Evolutionary conservation across 768 basidiomycete species (phyloP).

Genomic region (Dendrothele bispora): DNA sequence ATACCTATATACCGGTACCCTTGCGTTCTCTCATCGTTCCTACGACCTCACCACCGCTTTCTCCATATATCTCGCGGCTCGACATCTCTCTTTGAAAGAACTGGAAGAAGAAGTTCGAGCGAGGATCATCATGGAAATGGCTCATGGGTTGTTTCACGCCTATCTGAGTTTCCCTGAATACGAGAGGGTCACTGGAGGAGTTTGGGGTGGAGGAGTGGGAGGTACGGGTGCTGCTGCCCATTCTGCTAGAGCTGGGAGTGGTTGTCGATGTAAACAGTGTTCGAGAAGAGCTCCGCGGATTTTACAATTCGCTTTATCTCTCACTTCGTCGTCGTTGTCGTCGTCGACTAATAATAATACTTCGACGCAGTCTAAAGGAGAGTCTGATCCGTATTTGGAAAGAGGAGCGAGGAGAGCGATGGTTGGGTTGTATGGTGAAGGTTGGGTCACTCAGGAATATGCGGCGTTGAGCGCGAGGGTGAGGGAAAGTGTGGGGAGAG

Average conservation of each 20-base stretch:
- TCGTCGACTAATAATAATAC: too few relatives aligned
- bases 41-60: slow-evolving; percentile 94
- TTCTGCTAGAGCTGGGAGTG: slow-evolving; percentile 77
- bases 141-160: slow-evolving; percentile 86
- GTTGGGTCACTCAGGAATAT: slow-evolving; percentile 86
- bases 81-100: slow-evolving; percentile 72
- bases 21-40: slow-evolving; percentile 87
- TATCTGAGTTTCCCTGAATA: slow-evolving; percentile 80
- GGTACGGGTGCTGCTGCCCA: slow-evolving; percentile 34
- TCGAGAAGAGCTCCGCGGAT: slow-evolving; percentile 78
- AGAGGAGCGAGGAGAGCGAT: slow-evolving; percentile 73
- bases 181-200: slow-evolving; percentile 68
- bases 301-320: slow-evolving; percentile 81
- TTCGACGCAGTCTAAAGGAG: slow-evolving; percentile 73
- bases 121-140: slow-evolving; percentile 83
- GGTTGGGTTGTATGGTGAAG: slow-evolving; percentile 83
- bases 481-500: slow-evolving; percentile 69
- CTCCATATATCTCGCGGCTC: slow-evolving; percentile 80
- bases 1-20: slow-evolving; percentile 93
- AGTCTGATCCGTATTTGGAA: slow-evolving; percentile 70
- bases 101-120: slow-evolving; percentile 82
- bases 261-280: slow-evolving; percentile 84
- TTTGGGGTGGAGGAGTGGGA: slow-evolving; percentile 68
- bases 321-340: too few relatives aligned
- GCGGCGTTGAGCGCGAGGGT: slow-evolving; percentile 64